These are phyloP conservation scores for Tulasnella sp. DNA, from an alignment of 768 basidiomycete genomes.

Conservation along the genomic window DNA sequence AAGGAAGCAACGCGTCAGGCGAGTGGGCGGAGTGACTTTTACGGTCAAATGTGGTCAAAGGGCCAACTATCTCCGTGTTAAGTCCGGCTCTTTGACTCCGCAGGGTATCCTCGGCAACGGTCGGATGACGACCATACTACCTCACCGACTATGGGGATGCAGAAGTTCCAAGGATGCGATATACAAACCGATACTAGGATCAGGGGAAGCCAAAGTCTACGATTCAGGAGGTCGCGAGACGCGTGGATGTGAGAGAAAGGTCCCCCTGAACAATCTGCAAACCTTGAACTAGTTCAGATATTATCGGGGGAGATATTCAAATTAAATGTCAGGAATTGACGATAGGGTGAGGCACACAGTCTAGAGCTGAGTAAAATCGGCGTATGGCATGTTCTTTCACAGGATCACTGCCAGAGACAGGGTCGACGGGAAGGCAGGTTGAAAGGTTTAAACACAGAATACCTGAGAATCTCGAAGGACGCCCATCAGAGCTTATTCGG, in stretches of 20 bases:
- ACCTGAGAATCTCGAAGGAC: neutral
- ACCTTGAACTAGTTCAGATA: neutral
- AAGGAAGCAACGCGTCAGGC: slow-evolving; percentile 6
- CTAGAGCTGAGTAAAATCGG: no score
- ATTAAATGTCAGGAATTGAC: neutral
- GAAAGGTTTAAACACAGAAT: no score
- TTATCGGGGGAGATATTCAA: no score
- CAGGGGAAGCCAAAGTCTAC: no score
- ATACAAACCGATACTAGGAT: neutral
- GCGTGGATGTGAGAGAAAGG: neutral
- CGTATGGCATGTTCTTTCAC: no score
- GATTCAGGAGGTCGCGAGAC: neutral
- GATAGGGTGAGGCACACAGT: neutral
- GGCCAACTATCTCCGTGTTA: neutral
- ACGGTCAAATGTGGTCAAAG: slow-evolving; percentile 16
- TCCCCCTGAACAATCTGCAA: neutral
- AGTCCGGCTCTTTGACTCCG: neutral
- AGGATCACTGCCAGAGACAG: neutral
- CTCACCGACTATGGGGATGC: neutral
- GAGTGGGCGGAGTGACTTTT: slow-evolving; percentile 12
- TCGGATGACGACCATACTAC: neutral
- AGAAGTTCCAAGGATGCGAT: neutral
- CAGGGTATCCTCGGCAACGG: neutral
- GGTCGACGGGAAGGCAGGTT: neutral
- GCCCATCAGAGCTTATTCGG: neutral